These are phyloP conservation scores for Phytophthora cryptogea DNA, from an alignment of 352 stramenopile species.

Conservation along the genomic window DNA sequence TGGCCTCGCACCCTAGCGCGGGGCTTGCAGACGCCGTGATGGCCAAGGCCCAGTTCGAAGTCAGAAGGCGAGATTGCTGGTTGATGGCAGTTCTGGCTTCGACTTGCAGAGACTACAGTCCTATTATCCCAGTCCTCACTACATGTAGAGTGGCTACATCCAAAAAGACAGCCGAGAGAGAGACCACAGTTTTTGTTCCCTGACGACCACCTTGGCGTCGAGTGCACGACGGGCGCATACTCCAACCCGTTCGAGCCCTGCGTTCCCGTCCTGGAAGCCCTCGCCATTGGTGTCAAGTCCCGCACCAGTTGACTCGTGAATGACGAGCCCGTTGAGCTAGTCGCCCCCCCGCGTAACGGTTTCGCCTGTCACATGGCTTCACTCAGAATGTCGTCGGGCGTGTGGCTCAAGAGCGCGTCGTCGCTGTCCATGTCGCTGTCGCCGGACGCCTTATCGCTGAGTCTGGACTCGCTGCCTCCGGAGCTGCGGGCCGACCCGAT, in stretches of 20 bases:
- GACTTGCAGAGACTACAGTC: too few relatives aligned
- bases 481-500: slow-evolving; percentile 23
- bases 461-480: slow-evolving; percentile 29
- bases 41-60: background rate
- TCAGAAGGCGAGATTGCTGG: too few relatives aligned
- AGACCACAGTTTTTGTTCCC: too few relatives aligned
- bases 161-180: too few relatives aligned
- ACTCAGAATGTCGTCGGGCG: slow-evolving; percentile 19
- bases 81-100: too few relatives aligned
- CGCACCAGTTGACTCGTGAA: slow-evolving; percentile 4
- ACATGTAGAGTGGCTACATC: too few relatives aligned
- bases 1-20: background rate
- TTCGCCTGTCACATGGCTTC: slow-evolving; percentile 31
- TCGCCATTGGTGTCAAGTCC: too few relatives aligned
- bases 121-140: too few relatives aligned
- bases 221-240: too few relatives aligned
- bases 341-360: slow-evolving; percentile 9
- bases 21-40: slow-evolving; percentile 10
- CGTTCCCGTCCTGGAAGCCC: background rate
- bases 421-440: slow-evolving; percentile 36
- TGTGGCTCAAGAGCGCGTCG: slow-evolving; percentile 48
- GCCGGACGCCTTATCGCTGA: slow-evolving; percentile 22
- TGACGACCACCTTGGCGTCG: too few relatives aligned
- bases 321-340: slow-evolving; percentile 16
- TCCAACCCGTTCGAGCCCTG: too few relatives aligned